Base-by-base conservation (phyloP, 768 basidiomycete species). In the Pisolithus orientalis region DNA sequence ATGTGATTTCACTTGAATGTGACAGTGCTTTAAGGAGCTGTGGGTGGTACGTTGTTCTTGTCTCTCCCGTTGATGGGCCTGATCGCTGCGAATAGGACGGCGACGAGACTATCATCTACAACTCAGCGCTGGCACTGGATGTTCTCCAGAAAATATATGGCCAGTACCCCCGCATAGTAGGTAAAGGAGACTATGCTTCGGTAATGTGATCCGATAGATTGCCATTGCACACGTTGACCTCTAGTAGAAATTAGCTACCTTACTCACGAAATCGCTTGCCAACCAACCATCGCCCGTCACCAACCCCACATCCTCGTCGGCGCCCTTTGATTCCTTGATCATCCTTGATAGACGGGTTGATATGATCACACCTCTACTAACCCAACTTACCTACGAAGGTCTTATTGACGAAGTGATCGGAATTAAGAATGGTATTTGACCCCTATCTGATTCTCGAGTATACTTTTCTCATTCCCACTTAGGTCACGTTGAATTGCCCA, bases 381-480 rank as follows among this genome's bases (percentile, higher is more conserved):
- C 96, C 2, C 94, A 98, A 62, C 74, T 98, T 52, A 99, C 96
- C 0, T 98, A 98, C 59, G 88, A 98, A 65, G 96, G 96, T 17
- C 83, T 99, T 45, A 77, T 97, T 32, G 96, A 98, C 63, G 96
- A 99, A 66, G 71, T 92, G 34, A 75, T 96, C 44, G 89, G 91
- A 0, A 85, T 99, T 55, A 87, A 80, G 67, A 93, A 96, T 62
- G 87, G 94, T 92, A 60, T 53, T 85, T 69, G 34, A 25, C 46
- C n/a, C n/a, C 3, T 47, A 14, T 24, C 27, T 16, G 5, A 28
- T 28, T 17, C 11, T 5, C 10, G 38, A 10, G 43, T 11, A 34
- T 34, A 2, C 17, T 21, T 13, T 49, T 55, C 58, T 29, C 61
- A 13, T 24, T 10, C 45, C 38, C 55, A 14, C 6, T 34, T 54